Evolutionary conservation across 1,284 basidiomycete species (phyloP), one percentile per base, ranked within the genome.

Genomic region (Sanghuangporus weigelae): DNA sequence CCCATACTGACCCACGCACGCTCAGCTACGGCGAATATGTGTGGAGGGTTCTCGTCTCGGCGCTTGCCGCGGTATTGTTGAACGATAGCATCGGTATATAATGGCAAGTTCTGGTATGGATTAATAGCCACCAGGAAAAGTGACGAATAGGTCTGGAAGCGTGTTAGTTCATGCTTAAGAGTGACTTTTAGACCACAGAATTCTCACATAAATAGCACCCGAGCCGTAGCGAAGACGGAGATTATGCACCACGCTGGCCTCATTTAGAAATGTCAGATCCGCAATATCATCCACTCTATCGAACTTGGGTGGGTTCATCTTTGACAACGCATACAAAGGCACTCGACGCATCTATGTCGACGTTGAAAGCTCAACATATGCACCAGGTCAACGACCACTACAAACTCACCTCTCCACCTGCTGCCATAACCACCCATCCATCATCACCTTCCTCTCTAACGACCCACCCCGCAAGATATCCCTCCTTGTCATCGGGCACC

Each of bases 271-370:
- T 1, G 97, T 99, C 67, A 99, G 81, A 76, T 99, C 96, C 53
- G 97, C 97, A 70, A 99, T 99, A 76, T 99, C 97, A 69, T 96
- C 95, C 2, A 95, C 96, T 55, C 94, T 87, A 77, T 99, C 96
- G 74, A 99, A 99, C 77, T 98, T 97, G 51, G 96, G 96, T 12
- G 96, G 97, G 72, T 99, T 99, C 93, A 96, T 96, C 79, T 95
- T 95, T 69, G 89, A 94, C 50, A 96, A 76, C 21, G 87, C 84
- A 69, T 92, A 89, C 61, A 93, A 79, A 3, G 90, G 87, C 7
- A 96, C 83, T 63, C 77, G 84, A 57, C 91, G 85, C 70, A 90
- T 83, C 90, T 92, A 71, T 35, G 56, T 35, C 48, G 21, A 60
- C 5, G 26, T 31, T 31, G 26, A 46, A 46, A 55, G 19, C 38